Percentiles rank a stretch among this genome's conserved stretches.
phyloP scores from a whole-genome alignment of 192 early-diverging fungal species.

The Entomortierella parvispora region DNA sequence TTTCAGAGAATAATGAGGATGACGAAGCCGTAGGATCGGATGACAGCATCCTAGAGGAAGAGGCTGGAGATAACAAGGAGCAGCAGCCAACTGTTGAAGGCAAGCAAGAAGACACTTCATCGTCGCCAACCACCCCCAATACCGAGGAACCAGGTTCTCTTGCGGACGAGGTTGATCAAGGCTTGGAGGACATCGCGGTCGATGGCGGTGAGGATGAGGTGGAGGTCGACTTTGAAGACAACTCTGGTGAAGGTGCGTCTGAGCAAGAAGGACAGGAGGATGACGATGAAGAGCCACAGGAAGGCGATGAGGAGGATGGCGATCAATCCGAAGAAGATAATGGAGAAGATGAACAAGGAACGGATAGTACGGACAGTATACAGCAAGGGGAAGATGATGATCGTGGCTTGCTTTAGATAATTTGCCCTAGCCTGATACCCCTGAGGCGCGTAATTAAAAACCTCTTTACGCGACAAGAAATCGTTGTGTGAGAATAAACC shows the following conservation, averaged over 20 bases:
- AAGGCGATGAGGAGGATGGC: neutral
- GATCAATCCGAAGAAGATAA: conserved; percentile 7
- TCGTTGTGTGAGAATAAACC: too few relatives aligned
- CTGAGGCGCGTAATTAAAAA: too few relatives aligned
- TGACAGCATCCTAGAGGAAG: neutral
- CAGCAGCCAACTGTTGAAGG: conserved; percentile 2
- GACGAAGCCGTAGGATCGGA: conserved; percentile 16
- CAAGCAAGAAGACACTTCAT: neutral
- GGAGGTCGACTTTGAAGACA: conserved; percentile 40
- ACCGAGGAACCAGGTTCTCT: neutral
- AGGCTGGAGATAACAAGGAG: neutral
- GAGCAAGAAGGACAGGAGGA: conserved; percentile 3
- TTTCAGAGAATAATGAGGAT: conserved; percentile 9
- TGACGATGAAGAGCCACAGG: conserved; percentile 2
- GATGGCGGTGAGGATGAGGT: conserved; percentile 16
- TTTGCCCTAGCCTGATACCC: too few relatives aligned
- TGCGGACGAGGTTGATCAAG: conserved; percentile 26
- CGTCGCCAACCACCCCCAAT: neutral
- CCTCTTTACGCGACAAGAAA: too few relatives aligned
- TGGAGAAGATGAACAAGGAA: conserved; percentile 11
- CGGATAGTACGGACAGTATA: too few relatives aligned
- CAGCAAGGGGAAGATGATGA: conserved; percentile 11
- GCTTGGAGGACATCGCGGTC: conserved; percentile 17
- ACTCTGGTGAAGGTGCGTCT: neutral
- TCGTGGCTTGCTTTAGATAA: neutral